A percentile compares a stretch with the other conserved stretches of the same genome.
Evolutionary conservation across 306 rosid species (phyloP).

Genomic region (Alnus glutinosa): DNA sequence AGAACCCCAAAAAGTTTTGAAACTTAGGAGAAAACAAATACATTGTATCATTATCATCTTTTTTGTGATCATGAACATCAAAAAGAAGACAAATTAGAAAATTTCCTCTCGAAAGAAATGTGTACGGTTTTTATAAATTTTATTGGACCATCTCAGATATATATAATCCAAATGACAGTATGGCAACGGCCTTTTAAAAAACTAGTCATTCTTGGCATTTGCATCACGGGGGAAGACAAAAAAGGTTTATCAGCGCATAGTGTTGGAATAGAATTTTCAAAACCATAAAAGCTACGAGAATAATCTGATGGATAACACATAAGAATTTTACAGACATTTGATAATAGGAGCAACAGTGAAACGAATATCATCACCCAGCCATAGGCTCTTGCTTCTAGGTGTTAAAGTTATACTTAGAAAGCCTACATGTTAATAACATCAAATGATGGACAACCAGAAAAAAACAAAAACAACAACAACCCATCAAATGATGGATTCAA

Average conservation of each 20-base stretch:
- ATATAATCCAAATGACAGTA: background rate
- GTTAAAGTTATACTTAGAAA: background rate
- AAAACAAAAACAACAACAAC: too few relatives aligned
- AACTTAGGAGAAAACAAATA: background rate
- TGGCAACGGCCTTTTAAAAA: background rate
- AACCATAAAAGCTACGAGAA: background rate
- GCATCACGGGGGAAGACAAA: background rate
- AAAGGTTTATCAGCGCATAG: background rate
- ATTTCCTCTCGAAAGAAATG: slow-evolving; percentile 5
- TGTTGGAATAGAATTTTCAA: background rate
- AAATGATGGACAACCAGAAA: background rate
- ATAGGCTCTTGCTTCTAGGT: background rate
- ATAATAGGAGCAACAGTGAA: background rate
- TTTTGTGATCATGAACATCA: background rate
- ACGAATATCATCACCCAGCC: background rate
- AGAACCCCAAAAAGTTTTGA: background rate
- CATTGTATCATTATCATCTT: background rate
- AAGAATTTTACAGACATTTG: background rate
- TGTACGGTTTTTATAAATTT: background rate
- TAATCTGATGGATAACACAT: background rate
- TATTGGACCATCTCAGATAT: background rate
- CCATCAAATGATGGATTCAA: background rate
- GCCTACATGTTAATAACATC: background rate
- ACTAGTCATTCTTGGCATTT: background rate
- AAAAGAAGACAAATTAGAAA: slow-evolving; percentile 12